Conservation (phyloP, 805 yeast species). For the Ogataea henricii region DNA sequence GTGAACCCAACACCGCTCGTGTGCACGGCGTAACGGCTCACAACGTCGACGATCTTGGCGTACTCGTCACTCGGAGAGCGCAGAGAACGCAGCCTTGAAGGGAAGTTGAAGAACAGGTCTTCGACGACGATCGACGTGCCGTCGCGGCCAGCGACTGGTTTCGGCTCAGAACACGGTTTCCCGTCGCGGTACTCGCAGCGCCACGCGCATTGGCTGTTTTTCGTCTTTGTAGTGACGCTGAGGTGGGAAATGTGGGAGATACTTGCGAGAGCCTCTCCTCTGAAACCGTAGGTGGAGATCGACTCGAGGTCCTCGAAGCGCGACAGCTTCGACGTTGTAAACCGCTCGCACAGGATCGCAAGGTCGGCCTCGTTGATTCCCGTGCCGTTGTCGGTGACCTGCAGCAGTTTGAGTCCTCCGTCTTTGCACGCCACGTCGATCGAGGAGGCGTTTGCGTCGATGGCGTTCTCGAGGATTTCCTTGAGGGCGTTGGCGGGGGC, state of each 20-base stretch:
- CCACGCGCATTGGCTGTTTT: constrained; percentile 66
- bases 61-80: constrained; percentile 73
- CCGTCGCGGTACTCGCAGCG: constrained; percentile 71
- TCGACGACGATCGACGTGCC: constrained; percentile 89
- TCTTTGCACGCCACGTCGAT: constrained; percentile 85
- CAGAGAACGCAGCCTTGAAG: constrained; percentile 71
- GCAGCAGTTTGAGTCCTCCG: constrained; percentile 86
- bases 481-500: constrained; percentile 94
- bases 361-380: constrained; percentile 80
- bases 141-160: constrained; percentile 79
- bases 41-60: constrained; percentile 73
- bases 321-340: constrained; percentile 83
- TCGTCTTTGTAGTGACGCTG: constrained; percentile 74
- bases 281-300: constrained; percentile 84
- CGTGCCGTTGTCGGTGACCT: constrained; percentile 84
- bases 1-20: constrained; percentile 68
- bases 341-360: constrained; percentile 80
- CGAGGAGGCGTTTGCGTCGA: constrained; percentile 78
- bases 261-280: constrained; percentile 96
- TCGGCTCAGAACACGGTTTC: constrained; percentile 55
- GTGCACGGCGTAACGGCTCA: constrained; percentile 82
- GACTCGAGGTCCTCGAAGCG: constrained; percentile 72
- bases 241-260: constrained; percentile 88
- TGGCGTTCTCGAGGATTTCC: constrained; percentile 87
- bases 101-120: constrained; percentile 86